Evolutionary conservation across 805 yeast genomes (phyloP), one percentile per base, ranked within the genome.

Genomic region (Starmerella powellii): DNA sequence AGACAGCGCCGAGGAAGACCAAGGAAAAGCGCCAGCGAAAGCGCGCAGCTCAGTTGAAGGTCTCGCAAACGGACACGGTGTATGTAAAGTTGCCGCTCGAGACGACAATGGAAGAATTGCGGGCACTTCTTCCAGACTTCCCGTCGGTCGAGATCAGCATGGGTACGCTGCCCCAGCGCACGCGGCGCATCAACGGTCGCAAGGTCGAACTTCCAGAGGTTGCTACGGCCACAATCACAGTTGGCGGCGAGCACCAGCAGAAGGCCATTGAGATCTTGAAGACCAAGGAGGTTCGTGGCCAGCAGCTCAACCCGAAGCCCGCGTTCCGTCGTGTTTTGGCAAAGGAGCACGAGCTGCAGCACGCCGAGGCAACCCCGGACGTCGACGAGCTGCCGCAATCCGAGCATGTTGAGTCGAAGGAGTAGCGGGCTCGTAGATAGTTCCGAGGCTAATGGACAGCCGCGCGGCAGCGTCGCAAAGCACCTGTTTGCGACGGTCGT

Each of bases 201-300:
- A 33, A 33, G 23, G 24, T 21, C 28, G 19, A 32, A 27, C 38
- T 47, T 11, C 55, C 59, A 8, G 47, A 50, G 15, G 40, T 45
- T 39, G 41, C 55, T 33, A 74, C 73, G 48, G 75, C 70, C 1
- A 74, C 79, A 56, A 73, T 76, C 49, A 72, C 71, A 49, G 75
- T 78, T 50, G 67, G 73, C 38, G 63, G 69, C 45, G 80, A 72
- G 38, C 68, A 69, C 34, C 94, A 84, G 55, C 63, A 71, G 55
- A 64, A 67, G 57, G 95, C 94, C n/a, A 73, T 83, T 46, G 74
- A 68, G 29, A 73, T 74, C 55, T 76, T 77, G 60, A 71, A 80
- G 49, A 93, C 85, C 40, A 69, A 68, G 55, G 71, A 68, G 40
- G 63, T 80, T 52, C 73, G 74, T 47, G 94, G 41, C 18, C 8